phyloP scores from a whole-genome alignment of 2,329 filamentous ascomycete genomes.

The Lasiodiplodia gonubiensis region DNA sequence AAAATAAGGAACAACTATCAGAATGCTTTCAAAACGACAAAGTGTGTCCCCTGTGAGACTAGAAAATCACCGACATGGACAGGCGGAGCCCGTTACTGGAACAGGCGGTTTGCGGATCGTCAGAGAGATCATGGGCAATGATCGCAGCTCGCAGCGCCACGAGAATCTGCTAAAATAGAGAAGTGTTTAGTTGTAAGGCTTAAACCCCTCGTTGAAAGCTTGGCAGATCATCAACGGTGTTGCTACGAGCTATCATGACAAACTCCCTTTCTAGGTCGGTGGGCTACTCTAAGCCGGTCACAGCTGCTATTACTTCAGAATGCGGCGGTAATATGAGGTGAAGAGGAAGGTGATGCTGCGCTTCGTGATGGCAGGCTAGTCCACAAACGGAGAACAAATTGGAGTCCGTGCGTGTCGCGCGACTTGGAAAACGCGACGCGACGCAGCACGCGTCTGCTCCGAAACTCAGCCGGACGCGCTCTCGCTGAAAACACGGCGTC shows the following conservation, averaged over 20 bases:
- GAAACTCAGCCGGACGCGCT: constrained; percentile 11
- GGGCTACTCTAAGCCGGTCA: neutral
- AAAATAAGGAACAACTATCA: neutral
- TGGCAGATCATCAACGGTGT: neutral
- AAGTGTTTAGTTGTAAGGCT: neutral
- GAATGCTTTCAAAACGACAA: neutral
- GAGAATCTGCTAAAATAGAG: neutral
- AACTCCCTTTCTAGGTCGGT: too few relatives aligned
- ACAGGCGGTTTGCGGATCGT: neutral
- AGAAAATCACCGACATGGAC: neutral
- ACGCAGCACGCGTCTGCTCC: constrained; percentile 16
- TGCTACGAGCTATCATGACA: neutral
- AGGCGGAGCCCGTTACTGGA: neutral
- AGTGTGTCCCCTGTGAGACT: neutral
- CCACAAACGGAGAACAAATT: neutral
- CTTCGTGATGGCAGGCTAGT: neutral
- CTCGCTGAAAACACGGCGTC: constrained; percentile 21
- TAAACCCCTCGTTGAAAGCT: neutral
- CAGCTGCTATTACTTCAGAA: neutral
- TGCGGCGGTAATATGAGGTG: neutral
- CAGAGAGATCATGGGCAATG: neutral
- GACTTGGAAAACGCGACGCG: constrained; percentile 7
- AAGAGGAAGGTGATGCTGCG: neutral
- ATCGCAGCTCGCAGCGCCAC: neutral
- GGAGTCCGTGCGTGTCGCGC: neutral